These are phyloP conservation scores for Gossypium australe DNA, from an alignment of 345 rosid genomes.

Conservation along the genomic window DNA sequence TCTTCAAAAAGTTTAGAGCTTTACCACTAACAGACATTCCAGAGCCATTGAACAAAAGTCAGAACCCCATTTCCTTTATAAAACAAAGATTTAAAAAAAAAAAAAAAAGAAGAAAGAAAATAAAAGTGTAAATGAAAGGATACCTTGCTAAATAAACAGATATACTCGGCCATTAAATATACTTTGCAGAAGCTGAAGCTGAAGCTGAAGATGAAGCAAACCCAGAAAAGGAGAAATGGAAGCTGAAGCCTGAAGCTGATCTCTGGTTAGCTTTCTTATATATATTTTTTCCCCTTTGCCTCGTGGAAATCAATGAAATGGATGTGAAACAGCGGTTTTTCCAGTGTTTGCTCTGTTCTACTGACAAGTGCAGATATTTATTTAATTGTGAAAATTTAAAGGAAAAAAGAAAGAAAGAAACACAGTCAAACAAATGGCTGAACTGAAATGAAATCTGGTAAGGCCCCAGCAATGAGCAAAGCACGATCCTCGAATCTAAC, in stretches of 20 bases:
- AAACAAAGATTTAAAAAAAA: background rate
- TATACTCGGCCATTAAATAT: constrained; percentile 58
- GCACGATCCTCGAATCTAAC: background rate
- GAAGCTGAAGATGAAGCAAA: background rate
- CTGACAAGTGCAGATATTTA: too few relatives aligned
- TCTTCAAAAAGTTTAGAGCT: background rate
- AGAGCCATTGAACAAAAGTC: background rate
- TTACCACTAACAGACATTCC: background rate
- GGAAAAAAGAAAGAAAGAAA: background rate
- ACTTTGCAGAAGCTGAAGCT: constrained; percentile 26
- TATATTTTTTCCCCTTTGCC: background rate
- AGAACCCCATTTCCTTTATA: background rate
- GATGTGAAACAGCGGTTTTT: background rate
- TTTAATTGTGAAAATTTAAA: too few relatives aligned
- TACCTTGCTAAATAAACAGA: constrained; percentile 57
- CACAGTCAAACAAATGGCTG: background rate
- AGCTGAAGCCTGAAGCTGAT: background rate
- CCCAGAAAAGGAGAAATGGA: constrained; percentile 6
- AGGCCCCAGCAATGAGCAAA: background rate
- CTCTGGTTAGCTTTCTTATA: too few relatives aligned
- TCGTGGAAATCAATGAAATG: constrained; percentile 17
- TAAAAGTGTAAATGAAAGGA: background rate
- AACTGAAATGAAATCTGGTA: background rate
- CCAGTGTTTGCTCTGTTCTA: too few relatives aligned
- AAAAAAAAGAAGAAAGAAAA: background rate